These are phyloP conservation scores for Pichia pseudocactophila DNA, from an alignment of 805 yeast genomes.

Conservation along the genomic window DNA sequence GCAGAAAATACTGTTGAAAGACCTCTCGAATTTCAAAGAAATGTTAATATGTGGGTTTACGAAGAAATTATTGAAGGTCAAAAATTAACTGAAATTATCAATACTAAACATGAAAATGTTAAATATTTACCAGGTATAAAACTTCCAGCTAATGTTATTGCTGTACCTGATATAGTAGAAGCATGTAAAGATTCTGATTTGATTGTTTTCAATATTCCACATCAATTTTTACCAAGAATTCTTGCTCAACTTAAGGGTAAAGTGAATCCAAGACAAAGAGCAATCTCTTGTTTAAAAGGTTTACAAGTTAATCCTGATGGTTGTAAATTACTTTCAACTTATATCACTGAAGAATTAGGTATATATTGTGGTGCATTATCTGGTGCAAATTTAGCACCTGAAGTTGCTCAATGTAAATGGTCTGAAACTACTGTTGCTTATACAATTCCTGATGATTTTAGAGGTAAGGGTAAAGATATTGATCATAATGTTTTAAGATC, in stretches of 20 bases:
- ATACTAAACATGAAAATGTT: slow-evolving; percentile 86
- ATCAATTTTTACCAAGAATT: slow-evolving; percentile 81
- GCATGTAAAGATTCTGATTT: slow-evolving; percentile 79
- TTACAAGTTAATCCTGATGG: slow-evolving; percentile 82
- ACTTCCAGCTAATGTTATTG: slow-evolving; percentile 79
- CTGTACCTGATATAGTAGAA: slow-evolving; percentile 73
- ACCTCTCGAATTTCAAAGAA: slow-evolving; percentile 59
- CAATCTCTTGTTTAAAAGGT: slow-evolving; percentile 94
- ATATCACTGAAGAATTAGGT: slow-evolving; percentile 71
- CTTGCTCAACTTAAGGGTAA: slow-evolving; percentile 70
- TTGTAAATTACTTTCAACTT: slow-evolving; percentile 72
- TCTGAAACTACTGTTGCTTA: slow-evolving; percentile 97
- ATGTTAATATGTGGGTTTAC: slow-evolving; percentile 95
- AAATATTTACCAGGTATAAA: slow-evolving; percentile 84
- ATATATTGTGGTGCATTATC: slow-evolving; percentile 93
- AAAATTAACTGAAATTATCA: slow-evolving; percentile 84
- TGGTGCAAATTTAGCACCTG: slow-evolving; percentile 96
- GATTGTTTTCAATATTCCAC: slow-evolving; percentile 90
- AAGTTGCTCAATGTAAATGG: slow-evolving; percentile 92
- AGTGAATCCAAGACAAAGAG: slow-evolving; percentile 63
- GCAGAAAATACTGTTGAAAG: slow-evolving; percentile 77
- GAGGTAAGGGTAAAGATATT: slow-evolving; percentile 60
- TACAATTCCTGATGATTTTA: slow-evolving; percentile 59
- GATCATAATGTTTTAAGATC: slow-evolving; percentile 66
- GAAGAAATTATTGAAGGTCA: slow-evolving; percentile 75